Evolutionary conservation across 306 rosid genomes (phyloP).

Genomic region (Biancaea sappan): DNA sequence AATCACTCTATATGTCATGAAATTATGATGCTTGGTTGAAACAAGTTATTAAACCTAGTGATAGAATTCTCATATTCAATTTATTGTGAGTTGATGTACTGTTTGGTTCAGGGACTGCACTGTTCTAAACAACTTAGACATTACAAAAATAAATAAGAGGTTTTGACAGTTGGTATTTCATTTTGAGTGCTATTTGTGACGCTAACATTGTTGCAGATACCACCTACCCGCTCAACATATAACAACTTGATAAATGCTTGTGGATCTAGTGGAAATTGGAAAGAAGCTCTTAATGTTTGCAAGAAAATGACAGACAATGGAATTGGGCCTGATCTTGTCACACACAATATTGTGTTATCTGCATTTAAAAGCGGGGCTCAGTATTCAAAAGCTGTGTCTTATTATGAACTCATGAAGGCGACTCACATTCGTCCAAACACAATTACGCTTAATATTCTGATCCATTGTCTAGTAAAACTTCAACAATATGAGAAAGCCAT

Average conservation of each 20-base stretch:
- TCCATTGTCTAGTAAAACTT: slow-evolving; percentile 82
- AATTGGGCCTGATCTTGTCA: slow-evolving; percentile 97
- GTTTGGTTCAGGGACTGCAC: slow-evolving; percentile 15
- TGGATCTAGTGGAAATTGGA: slow-evolving; percentile 97
- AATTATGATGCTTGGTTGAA: background rate
- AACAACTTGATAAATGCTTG: slow-evolving; percentile 97
- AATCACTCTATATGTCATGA: slow-evolving; percentile 17
- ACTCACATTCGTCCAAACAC: slow-evolving; percentile 83
- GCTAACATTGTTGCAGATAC: slow-evolving; percentile 57
- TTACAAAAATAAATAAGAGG: background rate
- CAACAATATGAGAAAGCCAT: slow-evolving; percentile 72
- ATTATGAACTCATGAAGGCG: slow-evolving; percentile 93
- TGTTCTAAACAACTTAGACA: slow-evolving; percentile 1
- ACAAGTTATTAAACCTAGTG: slow-evolving; percentile 20
- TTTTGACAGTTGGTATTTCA: slow-evolving; percentile 18
- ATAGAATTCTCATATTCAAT: background rate
- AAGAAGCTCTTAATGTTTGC: slow-evolving; percentile 86
- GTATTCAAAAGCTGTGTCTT: slow-evolving; percentile 86
- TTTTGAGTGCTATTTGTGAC: slow-evolving; percentile 33
- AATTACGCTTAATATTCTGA: slow-evolving; percentile 78
- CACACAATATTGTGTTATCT: slow-evolving; percentile 89
- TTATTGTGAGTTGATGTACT: slow-evolving; percentile 21
- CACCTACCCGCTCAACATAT: slow-evolving; percentile 89
- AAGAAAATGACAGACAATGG: slow-evolving; percentile 97
- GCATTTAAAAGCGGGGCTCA: slow-evolving; percentile 88